Percentiles rank a stretch among this genome's conserved stretches.
phyloP scores from a whole-genome alignment of 1,284 basidiomycete species.

The Rhodofomes roseus region DNA sequence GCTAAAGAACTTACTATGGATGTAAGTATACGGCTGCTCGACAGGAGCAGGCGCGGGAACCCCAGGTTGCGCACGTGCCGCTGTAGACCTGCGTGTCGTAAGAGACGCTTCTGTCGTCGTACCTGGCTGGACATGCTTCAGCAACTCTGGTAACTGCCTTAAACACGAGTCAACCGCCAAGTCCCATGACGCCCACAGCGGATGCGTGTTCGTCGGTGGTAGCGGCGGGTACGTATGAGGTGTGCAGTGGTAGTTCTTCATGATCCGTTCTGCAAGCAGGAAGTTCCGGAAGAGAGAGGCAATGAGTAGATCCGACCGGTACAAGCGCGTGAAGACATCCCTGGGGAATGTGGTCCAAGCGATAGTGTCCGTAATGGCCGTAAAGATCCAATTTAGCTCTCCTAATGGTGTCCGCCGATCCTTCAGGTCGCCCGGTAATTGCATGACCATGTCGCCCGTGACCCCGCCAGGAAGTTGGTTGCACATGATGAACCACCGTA shows the following conservation, averaged over 20 bases:
- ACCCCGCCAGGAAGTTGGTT: slow-evolving; percentile 79
- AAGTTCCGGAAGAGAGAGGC: slow-evolving; percentile 97
- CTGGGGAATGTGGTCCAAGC: slow-evolving; percentile 97
- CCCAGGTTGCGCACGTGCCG: slow-evolving; percentile 21
- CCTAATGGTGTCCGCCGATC: slow-evolving; percentile 94
- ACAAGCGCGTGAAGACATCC: slow-evolving; percentile 91
- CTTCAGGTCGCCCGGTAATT: slow-evolving; percentile 94
- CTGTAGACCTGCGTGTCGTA: slow-evolving; percentile 27
- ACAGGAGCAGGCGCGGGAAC: slow-evolving; percentile 29
- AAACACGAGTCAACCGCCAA: slow-evolving; percentile 95
- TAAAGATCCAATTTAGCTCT: slow-evolving; percentile 99
- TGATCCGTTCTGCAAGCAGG: slow-evolving; percentile 94
- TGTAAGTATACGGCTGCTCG: slow-evolving; percentile 63
- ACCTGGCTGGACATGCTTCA: slow-evolving; percentile 54
- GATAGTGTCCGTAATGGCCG: slow-evolving; percentile 97
- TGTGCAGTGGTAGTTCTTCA: slow-evolving; percentile 98
- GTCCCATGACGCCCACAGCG: slow-evolving; percentile 79
- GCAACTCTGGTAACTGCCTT: slow-evolving; percentile 86
- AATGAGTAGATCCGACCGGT: slow-evolving; percentile 94
- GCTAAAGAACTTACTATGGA: slow-evolving; percentile 92
- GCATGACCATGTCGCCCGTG: slow-evolving; percentile 90
- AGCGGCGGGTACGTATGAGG: slow-evolving; percentile 71
- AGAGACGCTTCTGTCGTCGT: slow-evolving; percentile 29
- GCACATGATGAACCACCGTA: slow-evolving; percentile 92
- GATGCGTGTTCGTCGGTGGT: slow-evolving; percentile 6